Base-by-base conservation (phyloP, 805 yeast species). In the Kodamaea kaohsiungensis region DNA sequence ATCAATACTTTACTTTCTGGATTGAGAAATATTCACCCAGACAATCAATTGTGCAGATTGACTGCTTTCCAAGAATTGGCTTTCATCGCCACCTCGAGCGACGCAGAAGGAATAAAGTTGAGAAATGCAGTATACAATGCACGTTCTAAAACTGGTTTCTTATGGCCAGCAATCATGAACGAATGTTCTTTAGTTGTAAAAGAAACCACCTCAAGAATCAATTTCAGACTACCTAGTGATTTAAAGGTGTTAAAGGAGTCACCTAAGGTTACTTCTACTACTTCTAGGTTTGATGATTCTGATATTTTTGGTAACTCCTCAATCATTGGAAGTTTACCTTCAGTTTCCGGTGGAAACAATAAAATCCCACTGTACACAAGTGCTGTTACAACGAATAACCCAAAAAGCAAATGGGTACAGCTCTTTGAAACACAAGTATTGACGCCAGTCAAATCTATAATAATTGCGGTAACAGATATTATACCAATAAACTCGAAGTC, bases 41-140 rank as follows among this genome's bases (percentile, higher is more conserved):
- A 58, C 2, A 53, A 65, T 48, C 68, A 66, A 52, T 61, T 75
- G 48, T 59, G 66, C 49, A 79, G 84, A 55, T 65, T 84, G 55
- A 84, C 91, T 1, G 91, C 93, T 2, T 87, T 83, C 69, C 93
- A 88, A 68, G 95, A 88, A 63, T 72, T 88, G 52, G 87, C 89
- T 0, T 85, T 80, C 61, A 73, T 88, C 47, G 73, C 91, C 7
- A 80, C 84, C 1, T 69, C 83, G 2, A 64, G 73, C 1, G 64
- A 60, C 43, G 56, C 61, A 6, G 75, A 70, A 51, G 76, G 70
- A 6, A 58, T 69, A 2, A 77, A 80, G 49, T 71, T 80, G 51
- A 77, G 92, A 65, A 59, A 66, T 27, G 73, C 83, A 2, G 79
- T 88, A 25, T 88, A 84, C 64, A 77, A 76, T 57, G 77, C 79